Base-by-base conservation (phyloP, 2,329 filamentous ascomycete species). In the Rutstroemia sp. region DNA sequence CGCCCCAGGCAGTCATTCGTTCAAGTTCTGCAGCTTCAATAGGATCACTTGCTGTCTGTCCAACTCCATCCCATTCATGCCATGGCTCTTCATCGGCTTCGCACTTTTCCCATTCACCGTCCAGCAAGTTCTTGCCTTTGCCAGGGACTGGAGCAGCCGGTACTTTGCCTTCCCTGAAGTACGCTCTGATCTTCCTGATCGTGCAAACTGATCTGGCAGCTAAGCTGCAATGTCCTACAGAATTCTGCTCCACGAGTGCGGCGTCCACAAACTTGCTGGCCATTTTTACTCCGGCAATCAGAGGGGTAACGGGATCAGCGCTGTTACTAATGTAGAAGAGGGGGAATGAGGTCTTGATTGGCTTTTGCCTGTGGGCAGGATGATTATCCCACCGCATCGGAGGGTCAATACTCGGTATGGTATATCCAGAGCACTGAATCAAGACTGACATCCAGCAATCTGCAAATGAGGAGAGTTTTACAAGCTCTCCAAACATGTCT, bases 301-400 rank as follows among this genome's bases (percentile, higher is more conserved):
- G 58, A 10, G 72, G 71, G 6, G 72, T 70, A n/a, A 74, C 60
- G 12, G 71, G 70, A 55, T 74, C 72, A 38, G 68, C 61, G 4
- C 69, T 73, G 30, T 73, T 75, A 49, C 71, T 71, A 30, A 72
- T 45, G 57, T 74, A 73, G 6, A 75, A 63, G 34, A 74, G 65
- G 12, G 72, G 72, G 55, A 72, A 73, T 6, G 70, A 63, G 10
- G 69, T 72, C 10, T 66, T 67, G 38, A 69, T 67, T 16, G 64
- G 63, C n/a, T 64, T 61, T 5, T 57, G 59, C 9, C 59, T 61
- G 23, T 65, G 57, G 2, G 61, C 54, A 16, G 65, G 65, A 41
- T 67, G 61, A 25, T 66, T 62, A 37, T 66, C 65, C 66, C 66
- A 67, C 10, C 59, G 50, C 65, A 67, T 66, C 4, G 65, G 66